Percentiles rank a stretch among this genome's conserved stretches.
phyloP scores from a whole-genome alignment of 2,329 filamentous ascomycete genomes.

The Exophiala sp. region DNA sequence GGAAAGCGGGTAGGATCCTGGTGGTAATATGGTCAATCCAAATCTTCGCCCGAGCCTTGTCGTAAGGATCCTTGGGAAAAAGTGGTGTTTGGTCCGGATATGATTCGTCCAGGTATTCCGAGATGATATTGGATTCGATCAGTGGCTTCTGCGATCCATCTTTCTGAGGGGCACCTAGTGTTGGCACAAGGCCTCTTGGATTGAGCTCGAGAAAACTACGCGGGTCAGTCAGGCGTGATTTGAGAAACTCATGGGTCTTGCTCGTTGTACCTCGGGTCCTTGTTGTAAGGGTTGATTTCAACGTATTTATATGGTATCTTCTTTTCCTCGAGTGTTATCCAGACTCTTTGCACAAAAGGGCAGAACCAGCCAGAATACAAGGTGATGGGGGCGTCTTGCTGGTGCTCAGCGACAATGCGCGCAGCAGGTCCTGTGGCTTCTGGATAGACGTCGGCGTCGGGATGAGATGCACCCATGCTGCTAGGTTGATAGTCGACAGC shows the following conservation, averaged over 20 bases:
- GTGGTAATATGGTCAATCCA: conserved; percentile 69
- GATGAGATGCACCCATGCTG: conserved; percentile 26
- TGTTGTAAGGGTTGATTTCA: conserved; percentile 73
- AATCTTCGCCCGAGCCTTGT: conserved; percentile 58
- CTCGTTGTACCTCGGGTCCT: conserved; percentile 35
- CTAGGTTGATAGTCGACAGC: too few relatives aligned
- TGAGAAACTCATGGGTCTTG: too few relatives aligned
- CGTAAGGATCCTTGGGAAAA: conserved; percentile 57
- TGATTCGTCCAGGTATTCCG: conserved; percentile 70
- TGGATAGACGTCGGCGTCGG: conserved; percentile 42
- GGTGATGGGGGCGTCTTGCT: conserved; percentile 43
- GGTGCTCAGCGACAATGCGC: conserved; percentile 34
- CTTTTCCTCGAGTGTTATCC: conserved; percentile 70
- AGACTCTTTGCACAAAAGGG: conserved; percentile 60
- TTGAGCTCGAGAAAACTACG: conserved; percentile 60
- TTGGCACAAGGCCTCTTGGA: conserved; percentile 69
- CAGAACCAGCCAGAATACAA: conserved; percentile 73
- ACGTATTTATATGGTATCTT: conserved; percentile 67
- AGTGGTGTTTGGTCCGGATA: conserved; percentile 52
- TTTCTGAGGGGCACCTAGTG: conserved; percentile 40
- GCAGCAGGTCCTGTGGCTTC: conserved; percentile 43
- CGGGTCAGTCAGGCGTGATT: not conserved
- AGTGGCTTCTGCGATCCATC: conserved; percentile 48
- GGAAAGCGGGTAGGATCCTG: conserved; percentile 63
- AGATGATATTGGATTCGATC: conserved; percentile 67